Base-by-base conservation (phyloP, 345 rosid species). In the Euphorbia peplus region DNA sequence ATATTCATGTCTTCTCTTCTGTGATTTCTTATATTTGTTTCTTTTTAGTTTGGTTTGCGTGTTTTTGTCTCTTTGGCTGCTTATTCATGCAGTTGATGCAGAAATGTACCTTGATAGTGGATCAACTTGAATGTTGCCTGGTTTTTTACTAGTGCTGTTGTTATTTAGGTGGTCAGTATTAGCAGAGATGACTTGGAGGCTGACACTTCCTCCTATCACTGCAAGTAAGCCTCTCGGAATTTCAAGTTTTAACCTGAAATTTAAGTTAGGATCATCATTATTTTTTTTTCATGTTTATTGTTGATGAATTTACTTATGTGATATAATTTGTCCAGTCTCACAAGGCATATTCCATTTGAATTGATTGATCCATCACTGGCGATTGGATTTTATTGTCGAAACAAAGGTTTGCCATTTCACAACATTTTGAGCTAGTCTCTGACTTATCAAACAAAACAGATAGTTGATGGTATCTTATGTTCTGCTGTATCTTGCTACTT, bases 351-450 rank as follows among this genome's bases (percentile, higher is more conserved):
- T 64, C 85, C 88, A 12, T 72, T 93, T 66, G 90, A 85, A 57
- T 83, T 82, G 15, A 84, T 93, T 15, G 98, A 93, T 84, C 89
- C 97, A 61, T 91, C 99, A 18, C 68, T 91, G 68, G 99, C 99
- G 37, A 80, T 95, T 4, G 97, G 97, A 63, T 95, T 95, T 74
- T 91, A 91, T 67, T 95, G 97, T 75, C 88, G 82, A 21, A 84
- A 87, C 85, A 90, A 85, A 91, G 92, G 92, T 93, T 70, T 42
- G 81, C 59, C 14, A 10, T 64, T 70, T 58, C 66, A 18, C 11
- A 22, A 19, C 44, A 4, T 9, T 44, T 56, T 69, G 16, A 1
- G 0, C 63, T 63, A 52, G 37, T 9, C 25, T 51, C 42, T 7
- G 22, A 12, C 39, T 44, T 52, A 19, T 52, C 15, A 54, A 32